These are phyloP conservation scores for Hypoxylon crocopeplum DNA, from an alignment of 495 filamentous ascomycete genomes.

Conservation along the genomic window DNA sequence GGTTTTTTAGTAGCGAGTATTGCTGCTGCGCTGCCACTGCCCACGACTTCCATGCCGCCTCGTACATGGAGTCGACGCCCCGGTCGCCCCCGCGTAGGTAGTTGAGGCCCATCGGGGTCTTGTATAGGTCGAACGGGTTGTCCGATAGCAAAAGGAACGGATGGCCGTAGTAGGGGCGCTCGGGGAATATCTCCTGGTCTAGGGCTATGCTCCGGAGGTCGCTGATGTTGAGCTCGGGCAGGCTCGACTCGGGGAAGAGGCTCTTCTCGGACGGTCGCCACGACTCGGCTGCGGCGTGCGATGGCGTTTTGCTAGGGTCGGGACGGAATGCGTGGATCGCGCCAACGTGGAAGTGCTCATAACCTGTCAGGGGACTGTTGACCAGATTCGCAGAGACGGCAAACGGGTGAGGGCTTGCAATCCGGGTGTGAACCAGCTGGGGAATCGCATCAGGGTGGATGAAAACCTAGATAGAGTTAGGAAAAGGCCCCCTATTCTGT, in stretches of 20 bases:
- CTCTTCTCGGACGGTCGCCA: slow-evolving; percentile 40
- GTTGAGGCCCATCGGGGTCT: slow-evolving; percentile 48
- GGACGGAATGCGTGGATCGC: slow-evolving; percentile 55
- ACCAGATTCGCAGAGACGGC: slow-evolving; percentile 62
- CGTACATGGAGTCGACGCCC: slow-evolving; percentile 15
- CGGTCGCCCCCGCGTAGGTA: slow-evolving; percentile 13
- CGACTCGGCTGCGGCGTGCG: slow-evolving; percentile 26
- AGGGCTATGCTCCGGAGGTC: slow-evolving; percentile 18
- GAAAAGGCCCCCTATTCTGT: not conserved
- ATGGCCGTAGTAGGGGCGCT: slow-evolving; percentile 45
- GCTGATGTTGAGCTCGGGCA: slow-evolving; percentile 24
- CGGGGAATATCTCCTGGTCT: slow-evolving; percentile 36
- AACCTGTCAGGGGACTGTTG: slow-evolving; percentile 54
- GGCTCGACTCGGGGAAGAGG: slow-evolving; percentile 9
- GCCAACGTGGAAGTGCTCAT: slow-evolving; percentile 54
- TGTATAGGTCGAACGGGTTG: slow-evolving; percentile 41
- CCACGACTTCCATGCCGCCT: slow-evolving; percentile 52
- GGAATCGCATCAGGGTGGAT: slow-evolving; percentile 62
- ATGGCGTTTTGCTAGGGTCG: slow-evolving; percentile 40
- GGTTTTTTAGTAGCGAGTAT: slow-evolving; percentile 61
- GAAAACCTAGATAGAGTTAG: slow-evolving; percentile 45
- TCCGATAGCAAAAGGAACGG: slow-evolving; percentile 53
- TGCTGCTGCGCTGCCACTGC: slow-evolving; percentile 61
- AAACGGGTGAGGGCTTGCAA: slow-evolving; percentile 53
- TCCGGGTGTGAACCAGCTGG: slow-evolving; percentile 58